Percentiles rank a stretch among this genome's conserved stretches.
These are phyloP conservation scores for Saccharomyces uvarum DNA, from an alignment of 1,139 yeast species.

Conservation along the genomic window DNA sequence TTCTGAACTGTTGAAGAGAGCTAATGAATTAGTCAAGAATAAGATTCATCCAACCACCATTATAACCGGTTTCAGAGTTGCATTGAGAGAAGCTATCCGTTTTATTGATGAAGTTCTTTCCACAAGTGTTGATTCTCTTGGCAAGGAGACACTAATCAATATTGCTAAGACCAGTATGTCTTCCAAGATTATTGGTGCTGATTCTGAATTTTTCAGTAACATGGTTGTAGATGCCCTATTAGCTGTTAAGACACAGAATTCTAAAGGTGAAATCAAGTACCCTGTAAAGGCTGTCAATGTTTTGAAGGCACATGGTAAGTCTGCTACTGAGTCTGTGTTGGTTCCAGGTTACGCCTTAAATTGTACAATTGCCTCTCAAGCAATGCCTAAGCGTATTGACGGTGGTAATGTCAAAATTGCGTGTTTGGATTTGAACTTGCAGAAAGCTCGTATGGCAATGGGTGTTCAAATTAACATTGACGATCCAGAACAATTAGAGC, in stretches of 20 bases:
- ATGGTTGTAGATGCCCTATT: slow-evolving; percentile 94
- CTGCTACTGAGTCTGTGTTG: slow-evolving; percentile 75
- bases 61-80: slow-evolving; percentile 91
- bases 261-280: slow-evolving; percentile 82
- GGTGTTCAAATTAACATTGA: slow-evolving; percentile 96
- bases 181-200: slow-evolving; percentile 93
- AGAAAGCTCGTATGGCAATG: slow-evolving; percentile 95
- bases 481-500: slow-evolving; percentile 95
- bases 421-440: slow-evolving; percentile 86
- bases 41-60: slow-evolving; percentile 97
- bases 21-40: slow-evolving; percentile 87
- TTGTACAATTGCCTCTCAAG: slow-evolving; percentile 96
- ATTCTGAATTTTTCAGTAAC: slow-evolving; percentile 79
- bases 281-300: slow-evolving; percentile 97
- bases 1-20: slow-evolving; percentile 82
- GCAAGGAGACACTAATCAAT: slow-evolving; percentile 73
- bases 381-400: slow-evolving; percentile 81
- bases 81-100: slow-evolving; percentile 84
- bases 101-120: slow-evolving; percentile 82
- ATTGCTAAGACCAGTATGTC: slow-evolving; percentile 97
- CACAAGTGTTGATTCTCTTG: slow-evolving; percentile 70
- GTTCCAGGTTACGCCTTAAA: slow-evolving; percentile 94
- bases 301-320: slow-evolving; percentile 93
- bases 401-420: slow-evolving; percentile 58
- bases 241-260: slow-evolving; percentile 86